phyloP scores from a whole-genome alignment of 257 asterid genomes.

The Solanum paucissectum region DNA sequence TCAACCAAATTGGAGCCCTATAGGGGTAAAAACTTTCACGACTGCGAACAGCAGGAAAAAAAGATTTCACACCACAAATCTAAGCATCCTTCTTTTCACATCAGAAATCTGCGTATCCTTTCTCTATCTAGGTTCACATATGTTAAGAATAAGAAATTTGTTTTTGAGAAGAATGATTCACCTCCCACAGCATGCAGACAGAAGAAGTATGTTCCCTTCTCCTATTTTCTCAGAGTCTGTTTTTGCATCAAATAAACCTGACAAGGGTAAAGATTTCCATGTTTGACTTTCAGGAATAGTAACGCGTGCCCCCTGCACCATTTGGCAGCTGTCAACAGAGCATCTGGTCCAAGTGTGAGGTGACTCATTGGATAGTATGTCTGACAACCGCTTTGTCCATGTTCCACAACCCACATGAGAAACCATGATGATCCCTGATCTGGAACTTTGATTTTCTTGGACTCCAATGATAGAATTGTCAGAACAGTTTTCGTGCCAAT shows the following conservation, averaged over 20 bases:
- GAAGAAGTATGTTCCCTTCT: slow-evolving; percentile 52
- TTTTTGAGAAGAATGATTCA: slow-evolving; percentile 12
- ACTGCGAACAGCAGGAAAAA: neutral
- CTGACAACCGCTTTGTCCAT: slow-evolving; percentile 54
- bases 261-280: slow-evolving; percentile 83
- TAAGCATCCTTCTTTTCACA: neutral
- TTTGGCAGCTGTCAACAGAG: slow-evolving; percentile 46
- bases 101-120: neutral
- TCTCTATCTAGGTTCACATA: neutral
- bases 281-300: slow-evolving; percentile 85
- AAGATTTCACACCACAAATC: neutral
- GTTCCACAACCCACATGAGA: slow-evolving; percentile 91
- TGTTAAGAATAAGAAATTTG: neutral
- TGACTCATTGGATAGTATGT: slow-evolving; percentile 5
- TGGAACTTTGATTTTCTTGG: slow-evolving; percentile 18
- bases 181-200: slow-evolving; percentile 93
- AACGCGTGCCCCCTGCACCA: slow-evolving; percentile 41
- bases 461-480: slow-evolving; percentile 2
- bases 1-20: neutral
- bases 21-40: neutral
- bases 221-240: slow-evolving; percentile 34
- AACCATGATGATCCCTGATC: slow-evolving; percentile 65
- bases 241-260: slow-evolving; percentile 41
- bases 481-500: slow-evolving; percentile 49
- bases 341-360: slow-evolving; percentile 59